Evolutionary conservation across 164 flowering plant genomes (phyloP).

Genomic region (Nymphaea thermarum): DNA sequence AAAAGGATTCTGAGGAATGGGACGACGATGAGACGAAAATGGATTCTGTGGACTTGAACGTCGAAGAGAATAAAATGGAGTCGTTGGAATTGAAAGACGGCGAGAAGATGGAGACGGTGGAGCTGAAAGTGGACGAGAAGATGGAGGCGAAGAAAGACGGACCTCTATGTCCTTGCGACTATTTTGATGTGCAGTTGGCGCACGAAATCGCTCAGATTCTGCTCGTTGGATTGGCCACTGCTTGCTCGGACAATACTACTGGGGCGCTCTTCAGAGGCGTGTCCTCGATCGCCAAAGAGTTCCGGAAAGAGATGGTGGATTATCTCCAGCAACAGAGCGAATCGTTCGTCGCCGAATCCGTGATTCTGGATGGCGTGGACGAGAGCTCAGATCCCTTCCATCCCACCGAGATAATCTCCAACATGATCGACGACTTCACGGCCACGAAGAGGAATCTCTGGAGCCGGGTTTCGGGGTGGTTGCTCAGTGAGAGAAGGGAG

Average conservation of each 20-base stretch:
- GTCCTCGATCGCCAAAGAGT: conserved; percentile 53
- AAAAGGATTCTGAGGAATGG: too few species aligned
- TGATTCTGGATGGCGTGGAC: conserved; percentile 36
- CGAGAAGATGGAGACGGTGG: neutral
- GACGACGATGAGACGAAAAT: too few species aligned
- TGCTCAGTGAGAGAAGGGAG: conserved; percentile 76
- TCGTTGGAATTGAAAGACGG: too few species aligned
- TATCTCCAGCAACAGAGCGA: conserved; percentile 56
- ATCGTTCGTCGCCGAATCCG: conserved; percentile 51
- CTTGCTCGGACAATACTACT: conserved; percentile 20
- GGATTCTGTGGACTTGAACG: too few species aligned
- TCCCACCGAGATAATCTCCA: conserved; percentile 58
- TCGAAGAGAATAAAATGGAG: too few species aligned
- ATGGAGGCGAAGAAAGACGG: conserved; percentile 7
- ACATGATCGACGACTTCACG: conserved; percentile 63
- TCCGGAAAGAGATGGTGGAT: conserved; percentile 74
- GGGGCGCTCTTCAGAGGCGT: conserved; percentile 27
- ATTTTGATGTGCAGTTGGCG: conserved; percentile 16
- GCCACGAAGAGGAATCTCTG: conserved; percentile 50
- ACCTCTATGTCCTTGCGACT: conserved; percentile 8
- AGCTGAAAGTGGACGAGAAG: neutral
- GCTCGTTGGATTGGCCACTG: conserved; percentile 18
- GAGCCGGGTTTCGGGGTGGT: conserved; percentile 75
- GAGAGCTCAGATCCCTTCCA: conserved; percentile 33
- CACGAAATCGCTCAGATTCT: conserved; percentile 17